These are phyloP conservation scores for Cucurbita ficifolia DNA, from an alignment of 306 rosid genomes.

Conservation along the genomic window DNA sequence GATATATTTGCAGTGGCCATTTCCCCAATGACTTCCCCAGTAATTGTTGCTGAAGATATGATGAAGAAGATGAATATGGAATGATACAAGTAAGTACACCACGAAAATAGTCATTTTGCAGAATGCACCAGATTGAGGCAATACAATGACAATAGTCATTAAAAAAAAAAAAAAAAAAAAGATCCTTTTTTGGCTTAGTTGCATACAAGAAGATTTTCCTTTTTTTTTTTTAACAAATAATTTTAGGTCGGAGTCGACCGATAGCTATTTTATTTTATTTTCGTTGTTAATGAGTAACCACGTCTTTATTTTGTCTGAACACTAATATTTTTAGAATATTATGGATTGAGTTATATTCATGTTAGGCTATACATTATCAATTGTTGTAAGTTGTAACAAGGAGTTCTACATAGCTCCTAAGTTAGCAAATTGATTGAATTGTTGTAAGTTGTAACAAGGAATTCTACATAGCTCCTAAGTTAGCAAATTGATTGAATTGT, in stretches of 20 bases:
- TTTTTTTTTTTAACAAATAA: not conserved
- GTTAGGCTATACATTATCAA: too few relatives aligned
- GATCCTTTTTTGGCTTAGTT: not conserved
- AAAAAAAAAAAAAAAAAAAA: too few relatives aligned
- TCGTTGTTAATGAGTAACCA: not conserved
- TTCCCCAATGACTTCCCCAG: not conserved
- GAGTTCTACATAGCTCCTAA: not conserved
- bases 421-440: not conserved
- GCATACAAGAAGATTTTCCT: not conserved
- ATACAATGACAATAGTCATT: not conserved
- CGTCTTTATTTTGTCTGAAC: not conserved
- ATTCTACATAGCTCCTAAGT: too few relatives aligned
- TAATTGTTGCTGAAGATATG: not conserved
- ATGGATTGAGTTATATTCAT: too few relatives aligned
- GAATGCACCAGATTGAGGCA: not conserved
- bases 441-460: too few relatives aligned
- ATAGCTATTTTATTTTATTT: not conserved
- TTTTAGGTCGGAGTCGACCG: not conserved
- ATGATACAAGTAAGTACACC: not conserved
- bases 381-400: too few relatives aligned
- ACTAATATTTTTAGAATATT: too few relatives aligned
- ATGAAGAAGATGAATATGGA: not conserved
- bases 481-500: too few relatives aligned
- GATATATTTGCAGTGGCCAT: not conserved
- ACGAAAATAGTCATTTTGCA: not conserved